phyloP scores from a whole-genome alignment of 2,329 filamentous ascomycete genomes.

The Chaetomium sp. region DNA sequence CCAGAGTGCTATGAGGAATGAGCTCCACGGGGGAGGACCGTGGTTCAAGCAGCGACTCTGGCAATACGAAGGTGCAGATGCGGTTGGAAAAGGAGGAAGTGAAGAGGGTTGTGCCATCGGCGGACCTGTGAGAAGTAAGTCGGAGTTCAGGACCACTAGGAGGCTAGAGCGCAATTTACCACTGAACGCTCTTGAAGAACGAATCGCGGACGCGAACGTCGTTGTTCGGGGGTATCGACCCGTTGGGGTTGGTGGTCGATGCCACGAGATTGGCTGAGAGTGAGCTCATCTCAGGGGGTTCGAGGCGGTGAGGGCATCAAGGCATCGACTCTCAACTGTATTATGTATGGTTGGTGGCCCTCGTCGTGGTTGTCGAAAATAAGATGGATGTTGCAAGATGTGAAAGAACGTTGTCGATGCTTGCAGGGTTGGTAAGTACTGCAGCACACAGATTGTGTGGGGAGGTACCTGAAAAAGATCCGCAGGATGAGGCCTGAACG shows the following conservation, averaged over 20 bases:
- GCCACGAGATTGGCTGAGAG: constrained; percentile 19
- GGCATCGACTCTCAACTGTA: not conserved
- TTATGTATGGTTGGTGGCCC: not conserved
- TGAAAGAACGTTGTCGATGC: not conserved
- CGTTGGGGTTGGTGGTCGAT: constrained; percentile 15
- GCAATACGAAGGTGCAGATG: constrained; percentile 52
- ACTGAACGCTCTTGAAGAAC: constrained; percentile 38
- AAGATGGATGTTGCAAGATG: not conserved
- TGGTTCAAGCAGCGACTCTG: constrained; percentile 47
- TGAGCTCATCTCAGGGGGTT: constrained; percentile 8
- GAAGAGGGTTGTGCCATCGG: constrained; percentile 53
- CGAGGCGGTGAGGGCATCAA: not conserved
- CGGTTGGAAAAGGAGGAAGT: constrained; percentile 48
- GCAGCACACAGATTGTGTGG: not conserved
- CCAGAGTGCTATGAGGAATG: constrained; percentile 41
- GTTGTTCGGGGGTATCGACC: constrained; percentile 4
- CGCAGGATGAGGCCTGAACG: too few species aligned
- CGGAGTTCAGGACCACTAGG: not conserved
- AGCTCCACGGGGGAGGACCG: constrained; percentile 32
- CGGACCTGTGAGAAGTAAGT: constrained; percentile 37
- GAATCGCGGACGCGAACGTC: constrained; percentile 10
- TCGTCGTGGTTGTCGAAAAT: too few species aligned
- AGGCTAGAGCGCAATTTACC: constrained; percentile 23
- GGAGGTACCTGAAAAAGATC: not conserved
- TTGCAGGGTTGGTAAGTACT: not conserved